Base-by-base conservation (phyloP, 345 rosid species). In the Brassica juncea region DNA sequence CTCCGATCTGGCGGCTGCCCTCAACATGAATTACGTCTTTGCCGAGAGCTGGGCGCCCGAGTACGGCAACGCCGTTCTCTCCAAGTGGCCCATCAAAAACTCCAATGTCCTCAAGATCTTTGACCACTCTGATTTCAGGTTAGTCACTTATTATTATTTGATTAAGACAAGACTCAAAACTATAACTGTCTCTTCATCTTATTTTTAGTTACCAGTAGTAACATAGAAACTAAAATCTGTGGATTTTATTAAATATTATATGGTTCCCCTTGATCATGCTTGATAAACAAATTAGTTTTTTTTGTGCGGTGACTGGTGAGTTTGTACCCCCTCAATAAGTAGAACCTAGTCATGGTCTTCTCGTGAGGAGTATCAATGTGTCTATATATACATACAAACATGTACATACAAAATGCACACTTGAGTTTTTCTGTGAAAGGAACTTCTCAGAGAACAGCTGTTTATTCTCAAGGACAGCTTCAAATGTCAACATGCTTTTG, bases 1-100 rank as follows among this genome's bases (percentile, higher is more conserved):
- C 70, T 94, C 99, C 6, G 99, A 94, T 82, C 85, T 94, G 60
- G 97, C 99, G 8, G 83, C 85, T 8, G 95, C 95, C 39, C 84
- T 94, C 81, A 94, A 93, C 55, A 92, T 94, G 99, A 84, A 81
- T 30, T 92, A 92, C 69, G 95, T 86, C 9, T 94, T 92, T 82
- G 99, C 99, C 6, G 99, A 94, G 84, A 92, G 97, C 82, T 94
- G 99, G 99, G 99, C 99, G 55, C 99, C 99, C 25, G 97, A 94
- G 81, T 94, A 92, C 77, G 99, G 99, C 8, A 94, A 94, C 85
- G 97, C 99, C 59, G 79, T 94, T 28, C 82, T 92, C 42, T 94
- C 99, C 4, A 89, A 82, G 81, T 94, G 97, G 97, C 97, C 97
- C 61, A 94, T 94, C 66, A 87, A 87, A 84, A 75, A 68, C 35